A percentile compares a stretch with the other conserved stretches of the same genome.
Conservation (phyloP, 2,329 filamentous ascomycete species). For the Colletotrichum magnum region DNA sequence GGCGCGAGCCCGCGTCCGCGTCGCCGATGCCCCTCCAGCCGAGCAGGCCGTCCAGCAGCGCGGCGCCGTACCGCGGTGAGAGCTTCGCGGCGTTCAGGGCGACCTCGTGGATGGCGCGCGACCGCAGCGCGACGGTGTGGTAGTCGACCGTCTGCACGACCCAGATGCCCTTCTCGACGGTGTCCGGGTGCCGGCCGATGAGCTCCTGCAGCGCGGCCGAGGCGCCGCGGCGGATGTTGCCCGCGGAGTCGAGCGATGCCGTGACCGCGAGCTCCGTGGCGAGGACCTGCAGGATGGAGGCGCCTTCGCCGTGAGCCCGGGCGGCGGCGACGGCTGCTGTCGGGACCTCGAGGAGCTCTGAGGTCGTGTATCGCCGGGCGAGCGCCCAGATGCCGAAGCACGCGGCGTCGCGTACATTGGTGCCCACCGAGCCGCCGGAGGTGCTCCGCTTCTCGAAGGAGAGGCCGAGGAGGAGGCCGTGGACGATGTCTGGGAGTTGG, state of each 20-base stretch:
- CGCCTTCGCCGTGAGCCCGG: constrained; percentile 51
- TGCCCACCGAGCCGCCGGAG: constrained; percentile 87
- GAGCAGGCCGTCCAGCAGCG: constrained; percentile 78
- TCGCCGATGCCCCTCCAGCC: constrained; percentile 93
- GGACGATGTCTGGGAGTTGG: constrained; percentile 80
- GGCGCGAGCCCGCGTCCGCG: constrained; percentile 79
- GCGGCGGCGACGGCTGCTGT: constrained; percentile 60
- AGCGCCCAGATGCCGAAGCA: constrained; percentile 97
- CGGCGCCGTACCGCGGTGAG: constrained; percentile 76
- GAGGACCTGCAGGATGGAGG: constrained; percentile 79
- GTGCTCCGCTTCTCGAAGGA: constrained; percentile 90
- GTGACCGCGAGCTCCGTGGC: constrained; percentile 86
- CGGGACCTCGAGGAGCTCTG: constrained; percentile 78
- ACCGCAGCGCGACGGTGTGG: constrained; percentile 89
- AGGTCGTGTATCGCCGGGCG: constrained; percentile 86
- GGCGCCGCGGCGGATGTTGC: constrained; percentile 92
- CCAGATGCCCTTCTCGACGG: constrained; percentile 83
- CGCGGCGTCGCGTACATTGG: constrained; percentile 93
- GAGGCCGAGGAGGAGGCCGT: constrained; percentile 83
- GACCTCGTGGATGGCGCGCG: constrained; percentile 85
- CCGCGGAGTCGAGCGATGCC: constrained; percentile 88
- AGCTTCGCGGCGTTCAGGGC: constrained; percentile 78
- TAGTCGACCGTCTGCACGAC: constrained; percentile 95
- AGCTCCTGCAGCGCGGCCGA: constrained; percentile 96
- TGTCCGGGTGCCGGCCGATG: constrained; percentile 92